Evolutionary conservation across 306 rosid species (phyloP).

Genomic region (Trichosanthes cucumerina): DNA sequence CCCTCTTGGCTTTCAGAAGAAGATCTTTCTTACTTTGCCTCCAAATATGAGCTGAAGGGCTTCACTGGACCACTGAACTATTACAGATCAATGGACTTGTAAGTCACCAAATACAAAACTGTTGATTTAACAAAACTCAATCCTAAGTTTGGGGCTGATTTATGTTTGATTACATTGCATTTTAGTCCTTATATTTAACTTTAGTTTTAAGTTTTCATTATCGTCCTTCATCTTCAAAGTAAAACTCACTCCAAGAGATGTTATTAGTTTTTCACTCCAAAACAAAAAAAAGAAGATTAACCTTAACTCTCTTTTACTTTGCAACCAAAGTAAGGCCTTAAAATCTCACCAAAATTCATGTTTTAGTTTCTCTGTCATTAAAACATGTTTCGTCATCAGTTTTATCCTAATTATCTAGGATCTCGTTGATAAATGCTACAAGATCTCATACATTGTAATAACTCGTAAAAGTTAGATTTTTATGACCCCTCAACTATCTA

Average conservation of each 20-base stretch:
- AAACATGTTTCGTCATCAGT: neutral
- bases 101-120: conserved; percentile 13
- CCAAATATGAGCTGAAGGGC: conserved; percentile 45
- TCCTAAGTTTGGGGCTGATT: neutral
- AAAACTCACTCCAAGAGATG: neutral
- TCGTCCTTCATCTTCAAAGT: neutral
- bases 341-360: neutral
- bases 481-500: neutral
- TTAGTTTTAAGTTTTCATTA: neutral
- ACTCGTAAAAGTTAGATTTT: neutral
- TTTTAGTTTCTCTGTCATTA: neutral
- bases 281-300: neutral
- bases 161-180: neutral
- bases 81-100: conserved; percentile 53
- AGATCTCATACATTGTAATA: neutral
- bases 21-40: conserved; percentile 45
- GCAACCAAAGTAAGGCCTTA: neutral
- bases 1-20: conserved; percentile 73
- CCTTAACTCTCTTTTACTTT: neutral
- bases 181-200: neutral
- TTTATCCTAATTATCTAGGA: neutral
- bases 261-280: neutral
- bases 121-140: neutral
- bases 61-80: conserved; percentile 62
- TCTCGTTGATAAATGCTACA: neutral